Conservation (phyloP, 2,329 filamentous ascomycete genomes). For the Immersiporthe knoxdaviesiana region DNA sequence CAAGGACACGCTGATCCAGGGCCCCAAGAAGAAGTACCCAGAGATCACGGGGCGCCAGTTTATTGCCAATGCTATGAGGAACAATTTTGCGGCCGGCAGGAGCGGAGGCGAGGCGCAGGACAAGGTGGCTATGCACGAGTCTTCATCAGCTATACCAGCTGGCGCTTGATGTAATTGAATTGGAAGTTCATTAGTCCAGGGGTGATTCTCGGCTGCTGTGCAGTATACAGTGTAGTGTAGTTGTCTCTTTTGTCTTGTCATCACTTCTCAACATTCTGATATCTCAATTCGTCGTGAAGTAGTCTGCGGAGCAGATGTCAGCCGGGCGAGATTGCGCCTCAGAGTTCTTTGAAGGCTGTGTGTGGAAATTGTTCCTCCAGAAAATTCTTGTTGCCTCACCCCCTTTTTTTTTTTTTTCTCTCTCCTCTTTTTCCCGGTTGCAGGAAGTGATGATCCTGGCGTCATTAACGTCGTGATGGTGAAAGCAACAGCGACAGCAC, state of each 20-base stretch:
- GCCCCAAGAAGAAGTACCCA: constrained; percentile 58
- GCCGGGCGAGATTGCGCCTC: not conserved
- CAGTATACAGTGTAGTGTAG: not conserved
- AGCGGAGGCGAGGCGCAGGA: not conserved
- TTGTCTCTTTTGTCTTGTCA: too few species aligned
- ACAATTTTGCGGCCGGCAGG: constrained; percentile 49
- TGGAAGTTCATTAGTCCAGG: too few species aligned
- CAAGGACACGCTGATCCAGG: constrained; percentile 56
- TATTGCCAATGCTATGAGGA: constrained; percentile 56
- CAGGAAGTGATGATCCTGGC: not conserved
- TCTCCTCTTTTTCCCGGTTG: not conserved
- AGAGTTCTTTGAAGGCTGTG: not conserved
- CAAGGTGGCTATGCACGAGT: not conserved
- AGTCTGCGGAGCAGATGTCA: not conserved
- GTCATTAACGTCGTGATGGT: not conserved
- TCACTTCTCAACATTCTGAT: not conserved
- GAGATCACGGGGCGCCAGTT: constrained; percentile 59
- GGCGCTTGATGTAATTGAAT: not conserved
- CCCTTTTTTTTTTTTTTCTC: too few species aligned
- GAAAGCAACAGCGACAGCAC: too few species aligned
- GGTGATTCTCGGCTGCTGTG: too few species aligned
- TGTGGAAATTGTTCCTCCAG: not conserved
- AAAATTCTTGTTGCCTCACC: not conserved
- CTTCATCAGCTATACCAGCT: constrained; percentile 3
- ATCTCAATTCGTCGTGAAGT: not conserved